Percentiles rank a stretch among this genome's conserved stretches.
Conservation (phyloP, 305 asterid species). For the Fraxinus ornus region DNA sequence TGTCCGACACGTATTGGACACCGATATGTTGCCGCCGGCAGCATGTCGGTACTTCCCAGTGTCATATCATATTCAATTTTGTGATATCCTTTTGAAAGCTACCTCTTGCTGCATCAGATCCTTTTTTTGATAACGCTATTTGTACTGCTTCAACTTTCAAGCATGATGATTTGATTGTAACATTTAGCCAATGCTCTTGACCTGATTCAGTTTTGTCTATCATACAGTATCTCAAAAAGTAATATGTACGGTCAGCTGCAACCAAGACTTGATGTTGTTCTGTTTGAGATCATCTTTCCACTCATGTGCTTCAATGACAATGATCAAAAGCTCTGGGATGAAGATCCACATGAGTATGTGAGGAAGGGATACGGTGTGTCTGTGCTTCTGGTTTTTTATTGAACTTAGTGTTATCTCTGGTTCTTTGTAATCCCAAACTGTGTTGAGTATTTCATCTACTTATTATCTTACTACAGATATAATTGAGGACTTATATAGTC, state of each 20-base stretch:
- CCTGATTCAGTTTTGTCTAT: conserved; percentile 20
- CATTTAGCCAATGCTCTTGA: neutral
- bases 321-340: conserved; percentile 97
- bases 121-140: neutral
- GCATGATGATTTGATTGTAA: conserved; percentile 12
- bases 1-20: neutral
- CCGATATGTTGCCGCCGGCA: neutral
- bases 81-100: neutral
- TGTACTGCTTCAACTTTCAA: neutral
- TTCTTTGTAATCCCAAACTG: conserved; percentile 8
- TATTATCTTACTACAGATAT: conserved; percentile 52
- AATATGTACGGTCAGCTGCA: conserved; percentile 79
- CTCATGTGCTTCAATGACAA: conserved; percentile 97
- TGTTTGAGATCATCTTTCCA: conserved; percentile 89
- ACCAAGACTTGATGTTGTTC: conserved; percentile 77
- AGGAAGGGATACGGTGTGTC: conserved; percentile 96
- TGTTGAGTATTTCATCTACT: conserved; percentile 6
- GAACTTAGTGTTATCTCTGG: neutral
- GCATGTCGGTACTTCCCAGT: too few species aligned
- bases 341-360: conserved; percentile 97
- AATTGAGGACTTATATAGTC: conserved; percentile 91
- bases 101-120: neutral
- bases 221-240: conserved; percentile 81
- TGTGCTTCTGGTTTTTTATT: conserved; percentile 7
- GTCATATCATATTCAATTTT: too few species aligned